Base-by-base conservation (phyloP, 2,329 filamentous ascomycete species). In the Tolypocladium tropicale region DNA sequence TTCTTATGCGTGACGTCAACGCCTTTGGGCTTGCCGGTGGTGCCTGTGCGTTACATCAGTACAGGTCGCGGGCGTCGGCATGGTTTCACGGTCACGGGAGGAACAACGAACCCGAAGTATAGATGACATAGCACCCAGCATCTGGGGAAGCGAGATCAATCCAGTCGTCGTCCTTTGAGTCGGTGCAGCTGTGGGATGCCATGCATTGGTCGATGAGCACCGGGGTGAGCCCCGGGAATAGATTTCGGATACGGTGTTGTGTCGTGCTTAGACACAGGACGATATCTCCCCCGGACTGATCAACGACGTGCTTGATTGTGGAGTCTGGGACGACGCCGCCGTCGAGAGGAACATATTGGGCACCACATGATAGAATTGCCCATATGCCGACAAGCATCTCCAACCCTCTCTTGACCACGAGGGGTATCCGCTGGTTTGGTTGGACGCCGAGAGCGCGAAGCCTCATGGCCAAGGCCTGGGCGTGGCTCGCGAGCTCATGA, bases 341-440 rank as follows among this genome's bases (percentile, higher is more conserved):
- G 58, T 85, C 82, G 2, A 84, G 72, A 3, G 81, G 81, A 6
- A 83, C 74, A 62, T 84, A 84, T 60, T 84, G 80, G 16, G 76
- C 81, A 23, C 81, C 80, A 52, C 76, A 76, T 56, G 79, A 80
- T 36, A 84, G 68, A 21, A 83, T 71, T 2, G 79, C 80, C 55
- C 81, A 70, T 52, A 83, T 82, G 23, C 77, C 80, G 53, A 82
- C 72, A 7, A 83, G 68, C 78, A 84, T 81, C 59, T 81, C 78
- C 52, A 80, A 67, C 41, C 79, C 77, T 16, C 81, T 73, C 57
- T 77, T 77, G 56, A 78, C 76, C n/a, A 83, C 74, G 30, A 83
- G 70, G n/a, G 77, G 78, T 6, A 83, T 72, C 39, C 77, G 70
- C 60, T 81, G 75, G 6, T 71, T 68, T 28, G 74, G 73, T 37